Percentiles rank a stretch among this genome's conserved stretches.
phyloP scores from a whole-genome alignment of 768 basidiomycete genomes.

The Phylloporus scabripes region DNA sequence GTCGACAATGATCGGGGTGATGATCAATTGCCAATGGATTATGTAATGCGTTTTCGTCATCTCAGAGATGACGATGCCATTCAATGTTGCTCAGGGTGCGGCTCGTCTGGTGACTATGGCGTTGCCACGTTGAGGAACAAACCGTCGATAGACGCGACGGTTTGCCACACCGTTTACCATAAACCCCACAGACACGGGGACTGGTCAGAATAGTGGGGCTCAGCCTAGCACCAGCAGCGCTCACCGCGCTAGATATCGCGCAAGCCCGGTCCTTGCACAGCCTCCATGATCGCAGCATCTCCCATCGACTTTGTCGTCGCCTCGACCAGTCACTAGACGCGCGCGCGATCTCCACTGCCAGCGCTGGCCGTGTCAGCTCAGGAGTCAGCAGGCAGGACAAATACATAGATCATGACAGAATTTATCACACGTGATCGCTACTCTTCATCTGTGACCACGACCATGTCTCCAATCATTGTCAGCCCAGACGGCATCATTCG shows the following conservation, averaged over 20 bases:
- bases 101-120: too few species aligned
- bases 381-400: conserved; percentile 44
- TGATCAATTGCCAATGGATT: too few species aligned
- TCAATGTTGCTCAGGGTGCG: too few species aligned
- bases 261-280: conserved; percentile 77
- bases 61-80: too few species aligned
- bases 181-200: too few species aligned
- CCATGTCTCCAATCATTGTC: neutral
- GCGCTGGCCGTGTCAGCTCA: conserved; percentile 49
- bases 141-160: too few species aligned
- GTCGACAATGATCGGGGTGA: too few species aligned
- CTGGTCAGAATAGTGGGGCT: too few species aligned
- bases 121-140: too few species aligned
- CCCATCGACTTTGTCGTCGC: conserved; percentile 39
- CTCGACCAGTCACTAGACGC: too few species aligned
- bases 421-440: conserved; percentile 23
- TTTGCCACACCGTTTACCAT: too few species aligned
- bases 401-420: conserved; percentile 36
- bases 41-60: too few species aligned
- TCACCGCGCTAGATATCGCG: conserved; percentile 55
- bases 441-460: neutral
- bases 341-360: conserved; percentile 61
- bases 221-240: conserved; percentile 7
- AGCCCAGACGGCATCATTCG: conserved; percentile 28
- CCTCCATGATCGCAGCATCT: conserved; percentile 46